Evolutionary conservation across 257 asterid species (phyloP), one percentile per base, ranked within the genome.

Genomic region (Solanum verrucosum): DNA sequence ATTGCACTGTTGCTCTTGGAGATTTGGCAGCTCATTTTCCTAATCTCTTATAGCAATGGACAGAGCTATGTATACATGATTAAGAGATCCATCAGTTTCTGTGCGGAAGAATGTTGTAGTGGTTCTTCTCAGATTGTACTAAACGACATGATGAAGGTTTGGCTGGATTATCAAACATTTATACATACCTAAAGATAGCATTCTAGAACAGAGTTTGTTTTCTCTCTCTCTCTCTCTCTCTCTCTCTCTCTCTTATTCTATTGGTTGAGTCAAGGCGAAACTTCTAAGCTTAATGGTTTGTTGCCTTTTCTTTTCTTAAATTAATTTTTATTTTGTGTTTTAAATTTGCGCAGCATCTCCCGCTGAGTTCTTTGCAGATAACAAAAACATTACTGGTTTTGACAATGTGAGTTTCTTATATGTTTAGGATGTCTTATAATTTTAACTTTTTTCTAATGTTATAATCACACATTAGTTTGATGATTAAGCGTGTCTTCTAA

Each of bases 371-470:
- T 96, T 95, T 84, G 98, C 98, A 2, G 98, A 94, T 84, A 96
- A 96, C 91, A 95, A 96, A 95, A 96, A 96, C 86, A 94, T 96
- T 79, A 98, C 96, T 46, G 98, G 98, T n/a, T 96, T 96, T 91
- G 98, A 96, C 89, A 96, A 92, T 84, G 98, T 96, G 92, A 91
- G 96, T 74, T 88, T 91, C 83, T 34, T 81, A 16, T n/a, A 6
- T 60, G 38, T 46, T 42, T 9, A 3, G 9, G 72, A 15, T 68
- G 27, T 46, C 60, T 49, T 63, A 2, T 46, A 46, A 46, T 46
- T 46, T 46, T 85, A 72, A 34, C 4, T 4, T 72, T 42, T 44
- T 42, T 70, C 68, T 16, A 46, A 13, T 86, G 27, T 29, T 25
- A 86, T 68, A 29, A 44, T 44, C 9, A 8, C 23, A 5, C 7